Conservation (phyloP, 2,329 filamentous ascomycete species). For the Xylariaceae sp. region DNA sequence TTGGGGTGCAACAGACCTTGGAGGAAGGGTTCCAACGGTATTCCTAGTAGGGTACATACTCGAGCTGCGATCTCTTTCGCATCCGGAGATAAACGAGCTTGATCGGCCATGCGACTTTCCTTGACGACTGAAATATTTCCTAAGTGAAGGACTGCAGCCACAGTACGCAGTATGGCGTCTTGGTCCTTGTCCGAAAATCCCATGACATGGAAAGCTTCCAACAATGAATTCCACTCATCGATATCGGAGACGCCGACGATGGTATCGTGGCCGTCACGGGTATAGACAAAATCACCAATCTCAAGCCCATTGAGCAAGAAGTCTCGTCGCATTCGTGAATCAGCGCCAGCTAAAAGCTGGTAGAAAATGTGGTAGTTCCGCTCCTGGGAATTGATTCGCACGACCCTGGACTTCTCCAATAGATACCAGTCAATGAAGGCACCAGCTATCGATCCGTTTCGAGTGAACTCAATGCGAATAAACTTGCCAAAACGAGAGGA, state of each 20-base stretch:
- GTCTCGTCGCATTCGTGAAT: slow-evolving; percentile 73
- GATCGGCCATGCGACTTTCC: slow-evolving; percentile 88
- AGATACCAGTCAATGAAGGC: slow-evolving; percentile 99
- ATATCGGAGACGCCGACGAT: slow-evolving; percentile 89
- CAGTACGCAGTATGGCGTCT: slow-evolving; percentile 78
- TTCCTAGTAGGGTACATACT: slow-evolving; percentile 84
- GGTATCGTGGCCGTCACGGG: slow-evolving; percentile 85
- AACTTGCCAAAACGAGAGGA: slow-evolving; percentile 99
- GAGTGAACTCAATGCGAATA: slow-evolving; percentile 93
- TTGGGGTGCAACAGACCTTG: slow-evolving; percentile 89
- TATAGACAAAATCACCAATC: slow-evolving; percentile 91
- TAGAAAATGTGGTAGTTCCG: slow-evolving; percentile 98
- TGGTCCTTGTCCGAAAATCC: slow-evolving; percentile 89
- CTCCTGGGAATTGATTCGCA: slow-evolving; percentile 84
- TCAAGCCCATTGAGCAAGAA: slow-evolving; percentile 78
- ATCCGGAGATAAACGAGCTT: slow-evolving; percentile 81
- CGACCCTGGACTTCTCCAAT: slow-evolving; percentile 96
- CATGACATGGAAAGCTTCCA: slow-evolving; percentile 96
- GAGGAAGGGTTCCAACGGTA: slow-evolving; percentile 83
- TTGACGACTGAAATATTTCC: slow-evolving; percentile 91
- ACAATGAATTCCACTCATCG: slow-evolving; percentile 86
- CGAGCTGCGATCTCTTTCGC: slow-evolving; percentile 76
- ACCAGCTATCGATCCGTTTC: slow-evolving; percentile 87
- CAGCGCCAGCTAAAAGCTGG: slow-evolving; percentile 87
- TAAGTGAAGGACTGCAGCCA: slow-evolving; percentile 90